phyloP scores from a whole-genome alignment of 202 grass and related monocot genomes.

The Zizania palustris region DNA sequence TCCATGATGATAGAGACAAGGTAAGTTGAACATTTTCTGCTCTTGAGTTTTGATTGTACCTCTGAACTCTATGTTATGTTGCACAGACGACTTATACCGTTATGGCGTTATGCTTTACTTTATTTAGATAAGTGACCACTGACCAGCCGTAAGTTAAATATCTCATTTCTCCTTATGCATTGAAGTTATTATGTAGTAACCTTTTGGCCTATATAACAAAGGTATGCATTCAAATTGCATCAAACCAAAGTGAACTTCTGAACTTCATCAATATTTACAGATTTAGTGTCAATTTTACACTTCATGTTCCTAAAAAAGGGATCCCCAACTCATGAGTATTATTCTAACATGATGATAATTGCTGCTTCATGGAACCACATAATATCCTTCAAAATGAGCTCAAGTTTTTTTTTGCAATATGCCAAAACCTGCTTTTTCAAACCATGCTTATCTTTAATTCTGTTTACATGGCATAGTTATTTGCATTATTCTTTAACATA shows the following conservation, averaged over 20 bases:
- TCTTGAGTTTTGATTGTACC: constrained; percentile 23
- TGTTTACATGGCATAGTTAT: constrained; percentile 1
- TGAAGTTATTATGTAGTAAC: neutral
- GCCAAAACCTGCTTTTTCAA: constrained; percentile 15
- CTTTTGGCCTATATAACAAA: constrained; percentile 6
- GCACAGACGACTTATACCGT: neutral
- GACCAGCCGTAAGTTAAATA: neutral
- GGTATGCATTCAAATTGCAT: neutral
- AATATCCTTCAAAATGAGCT: neutral
- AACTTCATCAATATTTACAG: neutral
- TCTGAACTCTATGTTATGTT: constrained; percentile 1
- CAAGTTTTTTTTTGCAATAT: neutral
- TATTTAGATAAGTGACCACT: constrained; percentile 9
- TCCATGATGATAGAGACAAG: constrained; percentile 98
- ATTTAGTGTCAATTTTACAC: neutral
- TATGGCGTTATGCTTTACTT: neutral
- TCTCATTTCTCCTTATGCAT: constrained; percentile 8
- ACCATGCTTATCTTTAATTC: neutral
- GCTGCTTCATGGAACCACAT: neutral
- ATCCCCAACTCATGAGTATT: neutral
- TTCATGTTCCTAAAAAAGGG: neutral
- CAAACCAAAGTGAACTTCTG: neutral
- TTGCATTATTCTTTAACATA: constrained; percentile 1
- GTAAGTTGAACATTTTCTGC: constrained; percentile 43
- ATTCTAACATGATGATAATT: neutral